phyloP scores from a whole-genome alignment of 805 yeast genomes.

The Candida boleticola region DNA sequence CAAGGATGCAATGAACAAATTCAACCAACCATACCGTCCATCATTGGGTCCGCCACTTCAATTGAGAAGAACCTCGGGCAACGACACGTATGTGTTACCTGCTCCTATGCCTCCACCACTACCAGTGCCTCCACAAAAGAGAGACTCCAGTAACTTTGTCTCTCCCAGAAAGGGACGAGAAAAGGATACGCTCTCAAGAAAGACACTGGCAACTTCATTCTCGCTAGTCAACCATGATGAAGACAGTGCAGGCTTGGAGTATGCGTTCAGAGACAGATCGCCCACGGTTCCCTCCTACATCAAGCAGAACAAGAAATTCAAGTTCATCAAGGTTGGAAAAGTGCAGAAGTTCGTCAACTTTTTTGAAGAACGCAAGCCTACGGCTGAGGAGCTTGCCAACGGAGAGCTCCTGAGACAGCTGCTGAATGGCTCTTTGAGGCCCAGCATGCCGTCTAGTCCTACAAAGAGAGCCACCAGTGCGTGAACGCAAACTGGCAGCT shows the following conservation, averaged over 20 bases:
- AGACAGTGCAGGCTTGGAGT: slow-evolving; percentile 22
- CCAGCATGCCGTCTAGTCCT: not conserved
- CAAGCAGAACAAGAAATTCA: slow-evolving; percentile 41
- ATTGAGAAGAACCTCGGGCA: not conserved
- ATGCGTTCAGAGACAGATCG: slow-evolving; percentile 27
- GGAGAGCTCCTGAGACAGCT: slow-evolving; percentile 3
- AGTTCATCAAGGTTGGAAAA: slow-evolving; percentile 44
- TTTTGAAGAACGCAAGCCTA: slow-evolving; percentile 33
- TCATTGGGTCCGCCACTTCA: not conserved
- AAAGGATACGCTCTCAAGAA: slow-evolving; percentile 10
- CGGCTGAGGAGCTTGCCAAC: not conserved
- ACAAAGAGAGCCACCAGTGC: not conserved
- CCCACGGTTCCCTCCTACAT: slow-evolving; percentile 33
- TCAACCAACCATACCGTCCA: not conserved
- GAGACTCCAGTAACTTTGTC: not conserved
- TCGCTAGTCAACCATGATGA: slow-evolving; percentile 27
- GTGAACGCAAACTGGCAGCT: too few relatives aligned
- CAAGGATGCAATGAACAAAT: not conserved
- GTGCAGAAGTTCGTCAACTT: slow-evolving; percentile 44
- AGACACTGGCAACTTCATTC: slow-evolving; percentile 19
- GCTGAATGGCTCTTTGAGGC: not conserved
- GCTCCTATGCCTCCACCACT: not conserved
- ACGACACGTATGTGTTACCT: not conserved
- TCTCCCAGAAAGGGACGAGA: slow-evolving; percentile 14
- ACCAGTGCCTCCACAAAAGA: not conserved